Evolutionary conservation across 345 rosid species (phyloP).

Genomic region (Populus tremula): DNA sequence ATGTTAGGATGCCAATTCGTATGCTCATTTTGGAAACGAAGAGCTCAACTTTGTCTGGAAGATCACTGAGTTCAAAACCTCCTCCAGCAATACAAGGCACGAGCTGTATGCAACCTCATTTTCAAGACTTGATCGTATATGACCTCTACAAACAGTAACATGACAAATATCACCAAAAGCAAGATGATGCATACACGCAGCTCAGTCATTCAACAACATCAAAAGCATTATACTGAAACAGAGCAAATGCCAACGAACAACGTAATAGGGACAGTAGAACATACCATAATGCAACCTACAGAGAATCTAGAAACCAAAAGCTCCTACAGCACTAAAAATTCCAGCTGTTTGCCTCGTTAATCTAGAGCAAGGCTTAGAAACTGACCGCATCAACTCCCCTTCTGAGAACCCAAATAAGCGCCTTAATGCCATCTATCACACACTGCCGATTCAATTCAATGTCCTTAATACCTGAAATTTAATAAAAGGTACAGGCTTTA

Average conservation of each 20-base stretch:
- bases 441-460: not conserved
- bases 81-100: not conserved
- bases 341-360: slow-evolving; percentile 79
- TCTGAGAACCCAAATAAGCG: slow-evolving; percentile 65
- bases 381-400: slow-evolving; percentile 79
- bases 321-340: slow-evolving; percentile 70
- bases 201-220: not conserved
- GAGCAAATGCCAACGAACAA: not conserved
- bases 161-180: not conserved
- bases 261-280: slow-evolving; percentile 8
- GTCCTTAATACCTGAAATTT: not conserved
- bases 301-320: slow-evolving; percentile 80
- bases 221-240: not conserved
- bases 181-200: not conserved
- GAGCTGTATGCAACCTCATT: not conserved
- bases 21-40: not conserved
- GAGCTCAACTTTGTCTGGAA: not conserved
- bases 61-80: not conserved
- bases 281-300: slow-evolving; percentile 76
- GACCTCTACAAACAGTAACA: not conserved
- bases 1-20: not conserved
- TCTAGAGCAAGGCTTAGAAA: slow-evolving; percentile 74
- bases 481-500: not conserved
- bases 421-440: slow-evolving; percentile 55
- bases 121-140: not conserved